These are phyloP conservation scores for Moniliophthora roreri DNA, from an alignment of 1,284 basidiomycete genomes.

Conservation along the genomic window DNA sequence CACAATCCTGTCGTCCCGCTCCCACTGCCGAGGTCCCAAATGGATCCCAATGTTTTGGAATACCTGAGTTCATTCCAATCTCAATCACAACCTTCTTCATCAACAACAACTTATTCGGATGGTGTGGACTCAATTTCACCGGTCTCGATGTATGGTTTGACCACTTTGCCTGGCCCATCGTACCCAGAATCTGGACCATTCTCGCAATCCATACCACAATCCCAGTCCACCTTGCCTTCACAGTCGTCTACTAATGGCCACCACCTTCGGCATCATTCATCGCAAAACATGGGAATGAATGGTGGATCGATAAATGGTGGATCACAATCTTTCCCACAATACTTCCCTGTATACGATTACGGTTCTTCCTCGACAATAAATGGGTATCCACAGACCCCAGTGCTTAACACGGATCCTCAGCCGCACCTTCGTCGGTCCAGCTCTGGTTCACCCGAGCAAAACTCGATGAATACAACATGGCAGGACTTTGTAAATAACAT, in stretches of 20 bases:
- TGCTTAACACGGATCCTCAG: slow-evolving; percentile 37
- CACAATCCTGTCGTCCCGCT: slow-evolving; percentile 65
- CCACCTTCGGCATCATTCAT: too few relatives aligned
- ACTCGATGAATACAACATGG: slow-evolving; percentile 56
- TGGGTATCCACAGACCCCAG: slow-evolving; percentile 30
- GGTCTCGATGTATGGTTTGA: slow-evolving; percentile 43
- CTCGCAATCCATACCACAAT: too few relatives aligned
- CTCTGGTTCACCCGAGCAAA: slow-evolving; percentile 54
- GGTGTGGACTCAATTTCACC: slow-evolving; percentile 36
- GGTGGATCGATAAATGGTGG: slow-evolving; percentile 14
- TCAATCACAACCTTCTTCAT: slow-evolving; percentile 19
- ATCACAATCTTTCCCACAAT: slow-evolving; percentile 59
- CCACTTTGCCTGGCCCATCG: slow-evolving; percentile 30
- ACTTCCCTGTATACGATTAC: slow-evolving; percentile 79
- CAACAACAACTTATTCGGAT: slow-evolving; percentile 25
- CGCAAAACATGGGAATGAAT: slow-evolving; percentile 17
- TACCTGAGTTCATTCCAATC: slow-evolving; percentile 66
- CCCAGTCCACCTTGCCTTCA: too few relatives aligned
- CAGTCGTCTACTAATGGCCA: too few relatives aligned
- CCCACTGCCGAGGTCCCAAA: slow-evolving; percentile 46
- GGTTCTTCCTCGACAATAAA: slow-evolving; percentile 33
- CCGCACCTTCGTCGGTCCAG: slow-evolving; percentile 31
- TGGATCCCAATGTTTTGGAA: slow-evolving; percentile 61
- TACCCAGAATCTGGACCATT: slow-evolving; percentile 26
- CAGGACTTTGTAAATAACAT: slow-evolving; percentile 48